Conservation (phyloP, 2,329 filamentous ascomycete species). For the Xylaria sp. region DNA sequence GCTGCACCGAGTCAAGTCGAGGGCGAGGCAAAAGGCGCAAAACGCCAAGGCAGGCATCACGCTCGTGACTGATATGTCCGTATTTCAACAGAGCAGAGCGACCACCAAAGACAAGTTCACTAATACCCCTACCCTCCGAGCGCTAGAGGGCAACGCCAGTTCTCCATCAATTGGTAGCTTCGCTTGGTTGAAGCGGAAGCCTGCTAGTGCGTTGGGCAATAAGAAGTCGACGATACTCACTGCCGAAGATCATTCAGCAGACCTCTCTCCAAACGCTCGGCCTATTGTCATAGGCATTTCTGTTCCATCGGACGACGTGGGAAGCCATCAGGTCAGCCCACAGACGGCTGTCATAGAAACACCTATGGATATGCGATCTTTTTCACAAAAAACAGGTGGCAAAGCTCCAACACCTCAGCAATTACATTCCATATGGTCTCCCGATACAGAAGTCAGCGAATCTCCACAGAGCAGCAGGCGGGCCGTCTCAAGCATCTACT, state of each 20-base stretch:
- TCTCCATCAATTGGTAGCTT: constrained; percentile 66
- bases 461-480: constrained; percentile 56
- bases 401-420: constrained; percentile 50
- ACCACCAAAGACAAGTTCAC: constrained; percentile 61
- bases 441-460: constrained; percentile 66
- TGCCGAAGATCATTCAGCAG: constrained; percentile 48
- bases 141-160: constrained; percentile 66
- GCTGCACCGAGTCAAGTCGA: constrained; percentile 65
- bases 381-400: constrained; percentile 39
- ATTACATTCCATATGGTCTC: constrained; percentile 67
- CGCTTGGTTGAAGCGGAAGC: constrained; percentile 63
- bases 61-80: constrained; percentile 75
- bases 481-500: constrained; percentile 69
- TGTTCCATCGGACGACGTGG: constrained; percentile 64
- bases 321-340: constrained; percentile 61
- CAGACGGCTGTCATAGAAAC: constrained; percentile 58
- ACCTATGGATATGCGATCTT: constrained; percentile 50
- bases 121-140: constrained; percentile 67
- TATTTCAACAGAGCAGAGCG: constrained; percentile 58
- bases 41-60: constrained; percentile 72
- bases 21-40: constrained; percentile 68
- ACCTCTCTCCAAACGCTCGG: constrained; percentile 74
- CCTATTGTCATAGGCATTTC: constrained; percentile 79
- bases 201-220: constrained; percentile 36
- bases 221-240: constrained; percentile 44